Evolutionary conservation across 805 yeast genomes (phyloP), one percentile per base, ranked within the genome.

Genomic region (Candida peoriensis): DNA sequence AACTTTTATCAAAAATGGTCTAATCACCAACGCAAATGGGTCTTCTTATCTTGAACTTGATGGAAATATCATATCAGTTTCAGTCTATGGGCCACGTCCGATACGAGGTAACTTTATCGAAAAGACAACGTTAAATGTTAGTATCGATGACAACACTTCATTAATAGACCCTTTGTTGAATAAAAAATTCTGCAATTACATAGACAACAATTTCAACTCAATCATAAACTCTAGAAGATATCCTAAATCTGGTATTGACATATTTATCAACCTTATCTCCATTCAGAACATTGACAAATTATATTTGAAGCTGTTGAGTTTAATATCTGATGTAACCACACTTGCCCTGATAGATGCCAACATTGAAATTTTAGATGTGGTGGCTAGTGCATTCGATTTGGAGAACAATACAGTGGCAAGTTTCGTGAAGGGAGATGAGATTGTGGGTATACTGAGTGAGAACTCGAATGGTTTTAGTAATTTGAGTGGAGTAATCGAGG

Each of bases 61-160:
- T 21, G 49, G 48, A 5, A 52, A 52, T 23, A 48, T 52, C 10
- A 68, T 74, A 18, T 73, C 74, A 18, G 81, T 81, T 1, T 70
- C 87, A 4, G 78, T 90, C 0, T 84, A 78, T 58, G 97, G 97
- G 0, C 97, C 97, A 4, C 70, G 88, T 45, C 96, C 97, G 7
- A 78, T 75, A 41, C 67, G 84, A 41, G 86, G 87, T 2, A 72
- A 85, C 4, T 85, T 81, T 54, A 67, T 74, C 24, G 77, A 81
- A 16, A 64, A 74, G 33, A 89, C 89, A 3, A 66, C 76, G 5
- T 60, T 85, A 27, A 70, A 78, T 19, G 87, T 84, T 12, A 61
- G 57, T 20, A 38, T 65, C 22, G 61, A 63, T 34, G 64, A 66
- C 34, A 58, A 53, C 15, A 52, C 64, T 39, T 41, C 56, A 47